Conservation (phyloP, 176 grass and related monocot genomes). For the Avena eriantha region DNA sequence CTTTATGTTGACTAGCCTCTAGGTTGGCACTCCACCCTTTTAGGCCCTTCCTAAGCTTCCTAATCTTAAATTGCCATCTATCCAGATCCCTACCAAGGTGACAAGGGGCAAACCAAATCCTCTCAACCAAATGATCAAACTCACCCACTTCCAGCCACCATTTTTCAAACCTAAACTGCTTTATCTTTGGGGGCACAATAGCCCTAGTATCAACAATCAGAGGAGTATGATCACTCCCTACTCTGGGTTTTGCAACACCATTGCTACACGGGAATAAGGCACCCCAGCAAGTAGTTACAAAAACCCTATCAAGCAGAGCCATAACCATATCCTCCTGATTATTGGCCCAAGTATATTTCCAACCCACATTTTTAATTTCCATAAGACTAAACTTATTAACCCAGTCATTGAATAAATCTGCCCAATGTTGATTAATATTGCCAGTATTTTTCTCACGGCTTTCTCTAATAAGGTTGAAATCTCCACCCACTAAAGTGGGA, state of each 20-base stretch:
- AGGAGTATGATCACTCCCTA: neutral
- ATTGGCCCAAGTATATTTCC: neutral
- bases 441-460: too few species aligned
- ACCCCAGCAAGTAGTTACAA: too few species aligned
- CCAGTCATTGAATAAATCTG: too few species aligned
- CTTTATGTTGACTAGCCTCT: neutral
- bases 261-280: too few species aligned
- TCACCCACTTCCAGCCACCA: neutral
- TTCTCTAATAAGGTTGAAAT: too few species aligned
- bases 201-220: neutral
- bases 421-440: too few species aligned
- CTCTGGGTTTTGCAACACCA: too few species aligned
- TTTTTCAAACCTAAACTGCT: neutral
- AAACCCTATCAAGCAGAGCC: too few species aligned
- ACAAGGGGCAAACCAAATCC: neutral
- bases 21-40: neutral
- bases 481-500: too few species aligned
- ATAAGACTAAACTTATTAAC: too few species aligned
- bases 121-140: neutral
- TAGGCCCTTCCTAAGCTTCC: neutral
- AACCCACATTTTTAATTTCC: too few species aligned
- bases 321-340: neutral
- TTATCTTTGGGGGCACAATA: rapidly evolving
- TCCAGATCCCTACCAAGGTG: neutral
- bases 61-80: neutral